These are phyloP conservation scores for Calonectria hawksworthii DNA, from an alignment of 2,329 filamentous ascomycete genomes.

Conservation along the genomic window DNA sequence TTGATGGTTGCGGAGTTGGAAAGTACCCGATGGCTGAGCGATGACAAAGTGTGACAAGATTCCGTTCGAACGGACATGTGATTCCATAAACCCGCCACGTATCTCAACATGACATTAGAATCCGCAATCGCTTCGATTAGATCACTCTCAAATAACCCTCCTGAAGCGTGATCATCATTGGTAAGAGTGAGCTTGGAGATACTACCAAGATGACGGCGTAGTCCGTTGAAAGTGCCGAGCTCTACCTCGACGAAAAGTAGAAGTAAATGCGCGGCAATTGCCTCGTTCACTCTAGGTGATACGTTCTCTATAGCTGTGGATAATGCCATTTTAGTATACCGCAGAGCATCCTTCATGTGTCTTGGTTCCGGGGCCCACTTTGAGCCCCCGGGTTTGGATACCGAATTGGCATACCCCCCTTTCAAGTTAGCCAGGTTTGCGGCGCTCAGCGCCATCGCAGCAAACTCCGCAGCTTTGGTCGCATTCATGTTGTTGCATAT, in stretches of 20 bases:
- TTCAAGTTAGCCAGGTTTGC: background rate
- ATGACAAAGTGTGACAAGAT: background rate
- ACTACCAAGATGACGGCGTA: background rate
- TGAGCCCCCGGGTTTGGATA: background rate
- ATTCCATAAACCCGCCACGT: background rate
- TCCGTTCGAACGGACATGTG: background rate
- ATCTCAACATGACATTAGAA: background rate
- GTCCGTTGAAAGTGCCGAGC: background rate
- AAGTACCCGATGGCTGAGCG: background rate
- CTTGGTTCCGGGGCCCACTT: background rate
- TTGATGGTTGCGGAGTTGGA: background rate
- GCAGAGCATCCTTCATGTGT: background rate
- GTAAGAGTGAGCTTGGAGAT: background rate
- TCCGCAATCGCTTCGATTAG: background rate
- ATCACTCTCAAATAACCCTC: background rate
- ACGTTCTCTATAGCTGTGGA: background rate
- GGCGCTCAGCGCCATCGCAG: background rate
- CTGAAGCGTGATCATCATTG: background rate
- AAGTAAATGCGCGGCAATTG: background rate
- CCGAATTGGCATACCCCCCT: background rate
- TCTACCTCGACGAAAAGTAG: background rate
- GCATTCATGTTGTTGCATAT: background rate
- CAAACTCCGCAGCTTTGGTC: background rate
- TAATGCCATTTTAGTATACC: background rate
- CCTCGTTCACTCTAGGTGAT: background rate